These are phyloP conservation scores for Paraphaeosphaeria minitans DNA, from an alignment of 2,329 filamentous ascomycete genomes.

Conservation along the genomic window DNA sequence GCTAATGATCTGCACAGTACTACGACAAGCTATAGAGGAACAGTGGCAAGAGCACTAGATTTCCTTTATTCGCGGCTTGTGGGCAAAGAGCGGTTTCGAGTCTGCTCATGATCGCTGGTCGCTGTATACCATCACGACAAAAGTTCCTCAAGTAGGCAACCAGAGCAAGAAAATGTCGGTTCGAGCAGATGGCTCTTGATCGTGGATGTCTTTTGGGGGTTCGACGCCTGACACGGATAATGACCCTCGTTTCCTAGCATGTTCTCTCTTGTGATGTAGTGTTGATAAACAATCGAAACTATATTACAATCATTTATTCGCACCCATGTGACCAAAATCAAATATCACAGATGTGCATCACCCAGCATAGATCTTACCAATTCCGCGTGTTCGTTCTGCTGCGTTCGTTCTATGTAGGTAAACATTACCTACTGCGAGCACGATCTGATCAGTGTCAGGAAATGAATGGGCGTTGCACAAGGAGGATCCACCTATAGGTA, in stretches of 20 bases:
- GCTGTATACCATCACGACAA: slow-evolving; percentile 37
- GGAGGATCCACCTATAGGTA: too few species aligned
- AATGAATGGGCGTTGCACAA: too few species aligned
- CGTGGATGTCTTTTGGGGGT: slow-evolving; percentile 31
- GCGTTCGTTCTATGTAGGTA: too few species aligned
- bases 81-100: slow-evolving; percentile 41
- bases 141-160: slow-evolving; percentile 36
- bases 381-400: too few species aligned
- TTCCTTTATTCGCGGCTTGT: slow-evolving; percentile 46
- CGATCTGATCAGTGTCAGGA: too few species aligned
- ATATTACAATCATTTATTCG: slow-evolving; percentile 30
- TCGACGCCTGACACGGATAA: slow-evolving; percentile 42
- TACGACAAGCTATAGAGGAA: slow-evolving; percentile 94
- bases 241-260: slow-evolving; percentile 39
- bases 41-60: slow-evolving; percentile 52
- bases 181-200: slow-evolving; percentile 40
- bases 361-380: too few species aligned
- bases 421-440: too few species aligned
- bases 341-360: not conserved
- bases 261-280: slow-evolving; percentile 47
- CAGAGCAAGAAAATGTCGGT: slow-evolving; percentile 46
- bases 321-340: not conserved
- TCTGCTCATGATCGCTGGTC: slow-evolving; percentile 42
- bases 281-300: slow-evolving; percentile 36
- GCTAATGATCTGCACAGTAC: slow-evolving; percentile 68